Evolutionary conservation across 1,284 basidiomycete species (phyloP).

Genomic region (Ustilago crameri): DNA sequence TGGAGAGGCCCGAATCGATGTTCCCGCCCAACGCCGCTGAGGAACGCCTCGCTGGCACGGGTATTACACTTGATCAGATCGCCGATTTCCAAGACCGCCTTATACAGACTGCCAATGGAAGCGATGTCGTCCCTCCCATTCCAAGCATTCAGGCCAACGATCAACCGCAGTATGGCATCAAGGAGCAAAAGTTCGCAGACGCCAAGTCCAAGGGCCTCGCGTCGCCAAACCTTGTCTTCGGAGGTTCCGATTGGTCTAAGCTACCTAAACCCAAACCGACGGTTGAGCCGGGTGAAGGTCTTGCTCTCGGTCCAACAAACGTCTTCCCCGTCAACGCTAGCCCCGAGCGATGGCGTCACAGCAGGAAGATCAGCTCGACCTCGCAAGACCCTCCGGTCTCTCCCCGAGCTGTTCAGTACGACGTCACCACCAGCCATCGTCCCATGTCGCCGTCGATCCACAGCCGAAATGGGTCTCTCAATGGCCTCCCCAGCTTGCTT

Average conservation of each 20-base stretch:
- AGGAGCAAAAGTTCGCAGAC: conserved; percentile 29
- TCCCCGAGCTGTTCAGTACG: conserved; percentile 59
- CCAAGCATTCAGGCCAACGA: conserved; percentile 15
- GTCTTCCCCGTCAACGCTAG: conserved; percentile 1
- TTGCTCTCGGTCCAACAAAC: neutral
- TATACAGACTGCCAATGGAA: conserved; percentile 39
- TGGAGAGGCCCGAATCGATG: conserved; percentile 27
- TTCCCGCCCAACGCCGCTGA: conserved; percentile 35
- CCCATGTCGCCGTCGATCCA: conserved; percentile 57
- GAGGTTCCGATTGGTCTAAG: conserved; percentile 13
- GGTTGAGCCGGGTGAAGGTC: neutral
- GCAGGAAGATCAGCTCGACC: conserved; percentile 12
- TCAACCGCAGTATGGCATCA: neutral
- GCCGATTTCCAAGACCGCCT: conserved; percentile 53
- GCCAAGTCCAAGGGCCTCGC: conserved; percentile 43
- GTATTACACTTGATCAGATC: conserved; percentile 55
- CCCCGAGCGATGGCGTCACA: neutral
- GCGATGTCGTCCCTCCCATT: conserved; percentile 19
- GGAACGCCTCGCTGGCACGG: conserved; percentile 37
- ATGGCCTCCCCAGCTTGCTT: conserved; percentile 50
- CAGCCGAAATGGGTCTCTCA: conserved; percentile 35
- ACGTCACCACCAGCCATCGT: conserved; percentile 61
- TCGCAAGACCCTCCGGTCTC: conserved; percentile 29
- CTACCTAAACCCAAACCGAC: conserved; percentile 8
- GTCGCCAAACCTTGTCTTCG: conserved; percentile 32